Base-by-base conservation (phyloP, 768 basidiomycete species). In the Terana coerulea region DNA sequence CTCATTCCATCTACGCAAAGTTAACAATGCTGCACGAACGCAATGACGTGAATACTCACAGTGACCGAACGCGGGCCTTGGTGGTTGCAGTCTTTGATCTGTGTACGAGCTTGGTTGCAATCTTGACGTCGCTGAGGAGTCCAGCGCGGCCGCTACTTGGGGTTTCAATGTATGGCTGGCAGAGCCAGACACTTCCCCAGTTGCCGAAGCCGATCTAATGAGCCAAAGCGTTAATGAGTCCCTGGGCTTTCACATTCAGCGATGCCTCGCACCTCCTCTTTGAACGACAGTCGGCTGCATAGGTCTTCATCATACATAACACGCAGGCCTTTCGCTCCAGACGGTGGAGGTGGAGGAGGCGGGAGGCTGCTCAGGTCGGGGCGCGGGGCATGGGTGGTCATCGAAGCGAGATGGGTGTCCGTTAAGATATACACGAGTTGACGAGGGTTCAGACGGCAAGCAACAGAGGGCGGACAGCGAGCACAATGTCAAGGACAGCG, bases 21-120 rank as follows among this genome's bases (percentile, higher is more conserved):
- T n/a, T 11, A 29, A 37, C 25, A 56, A 40, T 37, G 33, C 49
- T 45, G 12, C 7, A 39, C 36, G 51, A 40, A 33, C 36, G 24
- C 21, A 7, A 5, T 33, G 22, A 19, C 22, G 17, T 45, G 22
- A 43, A 22, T 1, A 74, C 85, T 55, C 63, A 97, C 81, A 98
- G 74, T 39, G 93, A 93, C 62, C 85, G 75, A 51, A 99, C 89
- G 47, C 95, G 81, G 14, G 93, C 92, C 4, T 91, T 88, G 0
- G 91, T 92, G 26, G 87, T 77, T 11, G 86, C 83, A 63, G 84
- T 86, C 64, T 88, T 88, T 37, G 72, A 73, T 34, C 95, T 76
- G 64, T 94, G 91, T 0, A 99, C 95, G 33, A 99, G 80, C 72
- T 99, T 99, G 61, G 94, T 86, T 2, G 95, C 95, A 34, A 95